Evolutionary conservation across 148 eudicot genomes (phyloP), one percentile per base, ranked within the genome.

Genomic region (Fagopyrum esculentum): DNA sequence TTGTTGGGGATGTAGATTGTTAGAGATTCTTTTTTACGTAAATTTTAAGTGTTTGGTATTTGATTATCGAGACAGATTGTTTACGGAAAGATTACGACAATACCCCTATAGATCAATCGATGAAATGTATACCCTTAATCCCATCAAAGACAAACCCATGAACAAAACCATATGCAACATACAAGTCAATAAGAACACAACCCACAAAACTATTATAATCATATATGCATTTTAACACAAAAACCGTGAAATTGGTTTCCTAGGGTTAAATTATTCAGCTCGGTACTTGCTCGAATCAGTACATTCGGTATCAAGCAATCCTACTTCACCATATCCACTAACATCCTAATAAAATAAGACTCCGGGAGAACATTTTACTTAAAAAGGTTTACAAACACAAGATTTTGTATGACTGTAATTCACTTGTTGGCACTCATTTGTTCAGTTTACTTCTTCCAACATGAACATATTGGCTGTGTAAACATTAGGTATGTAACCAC

Each of bases 121-220:
- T 22, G 26, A 22, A 22, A 22, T 22, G 26, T 22, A 22, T 22
- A 22, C 26, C 26, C 26, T 22, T 22, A 22, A 22, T 22, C 26
- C 26, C 26, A 22, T 85, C 86, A 80, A 88, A 88, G 74, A 74
- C 81, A 45, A 61, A 63, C 76, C 77, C 81, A 69, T 35, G 29
- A 77, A 86, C 78, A 15, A 83, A 77, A 17, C 90, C 88, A 12
- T 80, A 71, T 60, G 82, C 80, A 2, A 85, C 90, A 81, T 86
- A 86, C 4, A 88, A 51, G 80, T 86, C 87, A 78, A 86, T 80
- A 77, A 86, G 78, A 46, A 79, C 80, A 75, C 84, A 72, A 17
- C 80, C 80, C 4, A 83, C 83, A 80, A 83, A 86, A 59, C 84
- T 56, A 82, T 80, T 82, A 45, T 45, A 7, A 75, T 54, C 74